Conservation (phyloP, 176 grass and related monocot genomes). For the Microstegium vimineum region DNA sequence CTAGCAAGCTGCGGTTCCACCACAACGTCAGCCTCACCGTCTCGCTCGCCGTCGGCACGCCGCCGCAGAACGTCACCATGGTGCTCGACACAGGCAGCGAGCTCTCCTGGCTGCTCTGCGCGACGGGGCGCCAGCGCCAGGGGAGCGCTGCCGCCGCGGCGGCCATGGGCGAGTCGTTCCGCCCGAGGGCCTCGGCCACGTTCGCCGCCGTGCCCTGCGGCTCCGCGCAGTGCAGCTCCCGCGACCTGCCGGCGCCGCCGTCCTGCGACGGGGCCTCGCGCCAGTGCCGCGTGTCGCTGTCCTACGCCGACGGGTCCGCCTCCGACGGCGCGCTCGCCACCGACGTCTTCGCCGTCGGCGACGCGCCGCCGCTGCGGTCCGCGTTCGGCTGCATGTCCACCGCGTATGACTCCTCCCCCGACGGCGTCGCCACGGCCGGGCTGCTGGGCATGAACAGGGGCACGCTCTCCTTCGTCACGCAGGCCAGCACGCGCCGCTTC, state of each 20-base stretch:
- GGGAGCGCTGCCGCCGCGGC: neutral
- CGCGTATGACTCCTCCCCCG: constrained; percentile 58
- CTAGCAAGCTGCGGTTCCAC: constrained; percentile 93
- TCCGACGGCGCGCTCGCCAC: constrained; percentile 80
- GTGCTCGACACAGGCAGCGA: constrained; percentile 95
- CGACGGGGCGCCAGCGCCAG: neutral
- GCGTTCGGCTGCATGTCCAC: constrained; percentile 82
- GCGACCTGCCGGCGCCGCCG: constrained; percentile 60
- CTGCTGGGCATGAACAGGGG: constrained; percentile 91
- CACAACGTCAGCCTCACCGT: constrained; percentile 93
- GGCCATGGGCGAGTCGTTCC: neutral
- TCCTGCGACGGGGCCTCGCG: constrained; percentile 56
- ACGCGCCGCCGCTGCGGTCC: constrained; percentile 47
- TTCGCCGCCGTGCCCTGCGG: constrained; percentile 72
- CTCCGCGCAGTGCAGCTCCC: constrained; percentile 57
- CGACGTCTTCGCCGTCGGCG: constrained; percentile 67
- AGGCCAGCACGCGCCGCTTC: constrained; percentile 69
- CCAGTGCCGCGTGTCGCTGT: constrained; percentile 62
- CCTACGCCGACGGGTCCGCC: constrained; percentile 78
- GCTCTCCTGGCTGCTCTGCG: constrained; percentile 88
- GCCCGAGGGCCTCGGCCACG: constrained; percentile 39
- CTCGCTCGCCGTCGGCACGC: constrained; percentile 72
- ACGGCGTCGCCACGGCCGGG: constrained; percentile 43
- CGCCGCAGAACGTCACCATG: constrained; percentile 76
- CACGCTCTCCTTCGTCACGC: constrained; percentile 77